Base-by-base conservation (phyloP, 352 stramenopile genomes). In the Phytophthora macrochlamydospora region DNA sequence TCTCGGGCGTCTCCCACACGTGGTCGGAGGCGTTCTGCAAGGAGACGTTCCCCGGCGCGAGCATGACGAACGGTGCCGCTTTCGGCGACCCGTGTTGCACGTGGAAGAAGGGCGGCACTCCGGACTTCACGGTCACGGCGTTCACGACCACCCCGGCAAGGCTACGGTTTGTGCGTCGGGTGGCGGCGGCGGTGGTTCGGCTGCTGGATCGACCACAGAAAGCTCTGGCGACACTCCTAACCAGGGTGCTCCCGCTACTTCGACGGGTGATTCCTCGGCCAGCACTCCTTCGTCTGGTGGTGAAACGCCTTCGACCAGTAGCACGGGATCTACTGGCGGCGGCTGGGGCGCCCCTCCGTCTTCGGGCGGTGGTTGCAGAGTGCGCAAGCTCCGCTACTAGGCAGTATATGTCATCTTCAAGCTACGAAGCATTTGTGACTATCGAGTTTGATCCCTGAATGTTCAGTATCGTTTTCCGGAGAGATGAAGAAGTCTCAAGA, bases 41-140 rank as follows among this genome's bases (percentile, higher is more conserved):
- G 29, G 56, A 54, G 3, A 63, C 42, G 42, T 76, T 76, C 61
- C 62, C 62, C 30, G 68, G 68, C 28, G 14, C 62, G 2, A 56
- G 45, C 9, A 72, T 79, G 59, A 81, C 69, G 24, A 72, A 74
- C 65, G 78, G 78, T 43, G 72, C 62, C 18, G 78, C 73, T 43
- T 81, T 87, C 65, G 78, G 78, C 6, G 78, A 86, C 67, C 78
- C 78, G 61, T 86, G 78, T 42, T 86, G 78, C 75, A 80, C 67
- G 61, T 87, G 75, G 75, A 73, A 60, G 29, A 70, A 67, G 56
- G 65, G 73, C 32, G 70, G 59, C 42, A 76, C 43, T 3, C 54
- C 78, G 4, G 73, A 84, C 53, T 80, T 81, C 46, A 68, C 58
- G n/a, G 69, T 83, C 62, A 45, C 61, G 43, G 61, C 67, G 33